A percentile compares a stretch with the other conserved stretches of the same genome.
Evolutionary conservation across 2,329 filamentous ascomycete genomes (phyloP).

Genomic region (Aspergillus sp.): DNA sequence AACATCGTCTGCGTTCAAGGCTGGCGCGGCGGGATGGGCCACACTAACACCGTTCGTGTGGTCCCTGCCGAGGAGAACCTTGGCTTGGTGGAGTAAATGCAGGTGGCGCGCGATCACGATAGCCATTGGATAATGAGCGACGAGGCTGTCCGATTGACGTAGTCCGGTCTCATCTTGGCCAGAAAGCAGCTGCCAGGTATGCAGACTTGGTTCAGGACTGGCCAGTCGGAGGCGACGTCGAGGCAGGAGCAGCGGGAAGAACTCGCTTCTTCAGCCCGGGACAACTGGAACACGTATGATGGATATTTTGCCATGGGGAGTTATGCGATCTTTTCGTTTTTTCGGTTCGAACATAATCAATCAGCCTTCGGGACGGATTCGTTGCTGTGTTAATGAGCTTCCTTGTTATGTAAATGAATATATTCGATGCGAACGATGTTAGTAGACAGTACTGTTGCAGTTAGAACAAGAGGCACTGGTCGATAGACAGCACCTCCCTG

Average conservation of each 20-base stretch:
- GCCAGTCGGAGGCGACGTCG: background rate
- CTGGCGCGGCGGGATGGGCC: slow-evolving; percentile 58
- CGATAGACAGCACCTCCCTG: too few species aligned
- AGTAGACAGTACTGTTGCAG: too few species aligned
- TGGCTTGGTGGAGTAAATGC: slow-evolving; percentile 28
- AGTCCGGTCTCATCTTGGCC: background rate
- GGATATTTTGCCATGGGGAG: background rate
- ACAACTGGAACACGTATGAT: background rate
- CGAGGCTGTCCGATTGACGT: slow-evolving; percentile 1
- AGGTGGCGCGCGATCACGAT: slow-evolving; percentile 11
- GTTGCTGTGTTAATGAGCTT: background rate
- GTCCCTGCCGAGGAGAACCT: slow-evolving; percentile 41
- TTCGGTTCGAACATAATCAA: background rate
- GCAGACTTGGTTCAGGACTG: too few species aligned
- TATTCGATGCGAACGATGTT: too few species aligned
- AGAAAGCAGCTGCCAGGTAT: too few species aligned
- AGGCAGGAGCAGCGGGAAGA: too few species aligned
- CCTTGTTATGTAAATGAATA: too few species aligned
- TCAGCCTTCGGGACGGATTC: too few species aligned
- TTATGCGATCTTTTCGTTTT: background rate
- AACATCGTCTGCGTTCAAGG: slow-evolving; percentile 58
- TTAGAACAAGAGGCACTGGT: too few species aligned
- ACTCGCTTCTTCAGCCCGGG: too few species aligned
- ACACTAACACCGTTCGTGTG: slow-evolving; percentile 55
- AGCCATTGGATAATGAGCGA: slow-evolving; percentile 10